Percentiles rank a stretch among this genome's conserved stretches.
Conservation (phyloP, 305 asterid species). For the Solanum hybrid region DNA sequence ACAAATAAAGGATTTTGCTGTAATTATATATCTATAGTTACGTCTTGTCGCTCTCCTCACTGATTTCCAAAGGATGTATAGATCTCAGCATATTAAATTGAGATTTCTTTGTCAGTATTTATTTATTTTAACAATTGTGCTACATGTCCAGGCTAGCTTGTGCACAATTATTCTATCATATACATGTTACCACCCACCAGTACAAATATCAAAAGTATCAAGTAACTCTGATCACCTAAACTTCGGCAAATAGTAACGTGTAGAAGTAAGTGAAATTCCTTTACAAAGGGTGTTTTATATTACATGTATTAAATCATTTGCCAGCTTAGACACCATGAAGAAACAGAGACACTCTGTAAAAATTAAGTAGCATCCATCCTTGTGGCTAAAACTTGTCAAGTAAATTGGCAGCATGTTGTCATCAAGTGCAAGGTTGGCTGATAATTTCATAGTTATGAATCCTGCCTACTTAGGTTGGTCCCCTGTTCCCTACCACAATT, state of each 20-base stretch:
- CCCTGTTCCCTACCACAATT: not conserved
- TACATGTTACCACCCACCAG: not conserved
- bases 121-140: not conserved
- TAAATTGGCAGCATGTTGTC: not conserved
- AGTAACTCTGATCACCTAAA: not conserved
- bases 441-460: not conserved
- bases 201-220: not conserved
- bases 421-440: not conserved
- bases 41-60: not conserved
- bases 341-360: not conserved
- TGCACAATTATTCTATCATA: not conserved
- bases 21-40: not conserved
- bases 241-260: not conserved
- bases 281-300: not conserved
- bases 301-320: not conserved
- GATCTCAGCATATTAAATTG: not conserved
- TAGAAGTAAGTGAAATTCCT: not conserved
- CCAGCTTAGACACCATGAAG: not conserved
- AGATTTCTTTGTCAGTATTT: not conserved
- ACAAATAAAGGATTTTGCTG: not conserved
- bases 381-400: not conserved
- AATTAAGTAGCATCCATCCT: not conserved
- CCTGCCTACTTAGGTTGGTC: constrained; percentile 2
- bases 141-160: not conserved
- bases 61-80: not conserved